phyloP scores from a whole-genome alignment of 345 rosid genomes.

The Linum trigynum region DNA sequence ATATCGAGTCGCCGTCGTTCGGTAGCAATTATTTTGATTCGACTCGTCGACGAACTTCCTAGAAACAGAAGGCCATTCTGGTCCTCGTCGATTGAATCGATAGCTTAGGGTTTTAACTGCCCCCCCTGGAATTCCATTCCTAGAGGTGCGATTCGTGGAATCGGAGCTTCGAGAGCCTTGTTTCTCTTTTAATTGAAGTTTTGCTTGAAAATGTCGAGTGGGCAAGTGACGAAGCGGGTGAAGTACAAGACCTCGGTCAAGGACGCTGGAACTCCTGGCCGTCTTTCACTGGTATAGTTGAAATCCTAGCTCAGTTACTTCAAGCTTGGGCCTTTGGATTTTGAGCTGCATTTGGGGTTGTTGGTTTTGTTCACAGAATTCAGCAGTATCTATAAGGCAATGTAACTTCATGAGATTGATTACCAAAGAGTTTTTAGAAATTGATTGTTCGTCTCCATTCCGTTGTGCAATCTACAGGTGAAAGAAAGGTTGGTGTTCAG shows the following conservation, averaged over 20 bases:
- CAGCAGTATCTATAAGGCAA: not conserved
- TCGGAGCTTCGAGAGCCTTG: too few relatives aligned
- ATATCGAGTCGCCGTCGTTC: too few relatives aligned
- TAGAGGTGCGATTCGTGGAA: too few relatives aligned
- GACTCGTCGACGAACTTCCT: too few relatives aligned
- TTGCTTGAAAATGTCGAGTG: conserved; percentile 31
- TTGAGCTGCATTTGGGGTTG: not conserved
- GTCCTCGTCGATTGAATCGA: too few relatives aligned
- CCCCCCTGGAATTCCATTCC: too few relatives aligned
- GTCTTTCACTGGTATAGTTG: conserved; percentile 44
- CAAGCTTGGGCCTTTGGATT: not conserved
- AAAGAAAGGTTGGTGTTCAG: conserved; percentile 23
- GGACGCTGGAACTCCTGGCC: conserved; percentile 78
- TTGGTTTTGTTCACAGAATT: not conserved
- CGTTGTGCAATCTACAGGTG: not conserved
- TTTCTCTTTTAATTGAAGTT: not conserved
- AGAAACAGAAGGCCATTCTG: too few relatives aligned
- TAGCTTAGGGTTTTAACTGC: too few relatives aligned
- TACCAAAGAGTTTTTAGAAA: not conserved
- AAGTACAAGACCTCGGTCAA: conserved; percentile 70
- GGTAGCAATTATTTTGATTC: too few relatives aligned
- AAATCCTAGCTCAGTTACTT: not conserved
- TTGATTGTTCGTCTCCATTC: not conserved
- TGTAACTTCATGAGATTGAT: not conserved
- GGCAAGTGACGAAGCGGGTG: conserved; percentile 50